phyloP scores from a whole-genome alignment of 106 monocot genomes.

The Chionographis japonica region DNA sequence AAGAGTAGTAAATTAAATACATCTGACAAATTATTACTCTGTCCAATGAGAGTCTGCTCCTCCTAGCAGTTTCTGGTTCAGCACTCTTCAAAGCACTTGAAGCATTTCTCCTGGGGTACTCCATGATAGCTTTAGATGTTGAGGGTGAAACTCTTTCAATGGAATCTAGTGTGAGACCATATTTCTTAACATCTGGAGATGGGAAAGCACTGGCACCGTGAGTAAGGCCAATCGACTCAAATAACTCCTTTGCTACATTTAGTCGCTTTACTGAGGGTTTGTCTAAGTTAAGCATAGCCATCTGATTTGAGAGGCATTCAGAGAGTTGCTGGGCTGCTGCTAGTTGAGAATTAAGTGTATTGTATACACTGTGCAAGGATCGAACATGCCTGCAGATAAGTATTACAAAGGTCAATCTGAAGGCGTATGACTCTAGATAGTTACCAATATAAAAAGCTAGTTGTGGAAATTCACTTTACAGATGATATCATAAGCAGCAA shows the following conservation, averaged over 20 bases:
- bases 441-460: too few relatives aligned
- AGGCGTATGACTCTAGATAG: too few relatives aligned
- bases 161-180: slow-evolving; percentile 21
- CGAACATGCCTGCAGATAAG: slow-evolving; percentile 43
- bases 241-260: slow-evolving; percentile 46
- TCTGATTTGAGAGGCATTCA: slow-evolving; percentile 69
- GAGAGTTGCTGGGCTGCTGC: slow-evolving; percentile 82
- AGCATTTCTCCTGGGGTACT: slow-evolving; percentile 12
- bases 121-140: slow-evolving; percentile 9
- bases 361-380: slow-evolving; percentile 70
- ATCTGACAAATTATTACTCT: slow-evolving; percentile 55
- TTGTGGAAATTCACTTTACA: too few relatives aligned
- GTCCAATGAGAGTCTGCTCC: slow-evolving; percentile 75
- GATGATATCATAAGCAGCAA: too few relatives aligned
- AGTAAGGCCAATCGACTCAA: slow-evolving; percentile 86
- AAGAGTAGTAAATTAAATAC: not conserved
- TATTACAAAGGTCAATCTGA: not conserved
- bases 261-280: slow-evolving; percentile 41
- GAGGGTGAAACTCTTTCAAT: slow-evolving; percentile 23
- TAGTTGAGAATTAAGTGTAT: slow-evolving; percentile 78
- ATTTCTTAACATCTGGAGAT: slow-evolving; percentile 35
- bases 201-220: slow-evolving; percentile 33
- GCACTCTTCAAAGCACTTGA: slow-evolving; percentile 18
- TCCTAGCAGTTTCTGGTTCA: slow-evolving; percentile 69
- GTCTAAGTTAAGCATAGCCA: slow-evolving; percentile 60